Percentiles rank a stretch among this genome's conserved stretches.
Conservation (phyloP, 495 filamentous ascomycete species). For the Hyaloscypha finlandica region DNA sequence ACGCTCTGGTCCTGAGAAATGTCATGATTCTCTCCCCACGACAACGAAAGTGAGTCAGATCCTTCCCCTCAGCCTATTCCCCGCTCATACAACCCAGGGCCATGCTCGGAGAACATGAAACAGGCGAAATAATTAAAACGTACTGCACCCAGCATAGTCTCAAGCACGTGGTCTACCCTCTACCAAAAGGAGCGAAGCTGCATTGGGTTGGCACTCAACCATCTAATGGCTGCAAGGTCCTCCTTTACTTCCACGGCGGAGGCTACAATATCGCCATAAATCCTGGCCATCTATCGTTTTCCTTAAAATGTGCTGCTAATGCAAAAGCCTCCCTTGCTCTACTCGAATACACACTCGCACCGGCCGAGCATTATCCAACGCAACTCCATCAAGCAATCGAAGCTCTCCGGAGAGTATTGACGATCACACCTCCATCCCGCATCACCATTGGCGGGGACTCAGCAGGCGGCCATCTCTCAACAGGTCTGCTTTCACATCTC, state of each 20-base stretch:
- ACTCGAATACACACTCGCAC: constrained; percentile 74
- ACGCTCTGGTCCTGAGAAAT: constrained; percentile 3
- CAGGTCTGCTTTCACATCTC: constrained; percentile 60
- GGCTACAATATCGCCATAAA: constrained; percentile 7
- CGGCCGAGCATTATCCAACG: constrained; percentile 63
- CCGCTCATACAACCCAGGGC: neutral
- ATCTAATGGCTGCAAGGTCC: constrained; percentile 2
- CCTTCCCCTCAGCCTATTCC: neutral
- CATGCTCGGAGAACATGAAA: neutral
- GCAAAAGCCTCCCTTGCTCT: constrained; percentile 10
- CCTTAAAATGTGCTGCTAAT: neutral
- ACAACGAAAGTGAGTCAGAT: neutral
- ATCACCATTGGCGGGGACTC: constrained; percentile 72
- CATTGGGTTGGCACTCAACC: constrained; percentile 15
- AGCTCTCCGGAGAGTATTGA: constrained; percentile 67
- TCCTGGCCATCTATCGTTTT: constrained; percentile 7
- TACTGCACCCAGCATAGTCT: constrained; percentile 10
- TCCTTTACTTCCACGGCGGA: constrained; percentile 23
- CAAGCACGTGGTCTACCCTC: neutral
- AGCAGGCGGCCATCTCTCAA: constrained; percentile 66
- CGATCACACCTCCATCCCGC: constrained; percentile 45
- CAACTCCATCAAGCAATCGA: constrained; percentile 63
- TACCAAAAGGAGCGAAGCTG: constrained; percentile 5
- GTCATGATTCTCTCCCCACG: neutral
- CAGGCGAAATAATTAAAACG: neutral